Percentiles rank a stretch among this genome's conserved stretches.
These are phyloP conservation scores for Vigna hirtella DNA, from an alignment of 306 rosid species.

Conservation along the genomic window DNA sequence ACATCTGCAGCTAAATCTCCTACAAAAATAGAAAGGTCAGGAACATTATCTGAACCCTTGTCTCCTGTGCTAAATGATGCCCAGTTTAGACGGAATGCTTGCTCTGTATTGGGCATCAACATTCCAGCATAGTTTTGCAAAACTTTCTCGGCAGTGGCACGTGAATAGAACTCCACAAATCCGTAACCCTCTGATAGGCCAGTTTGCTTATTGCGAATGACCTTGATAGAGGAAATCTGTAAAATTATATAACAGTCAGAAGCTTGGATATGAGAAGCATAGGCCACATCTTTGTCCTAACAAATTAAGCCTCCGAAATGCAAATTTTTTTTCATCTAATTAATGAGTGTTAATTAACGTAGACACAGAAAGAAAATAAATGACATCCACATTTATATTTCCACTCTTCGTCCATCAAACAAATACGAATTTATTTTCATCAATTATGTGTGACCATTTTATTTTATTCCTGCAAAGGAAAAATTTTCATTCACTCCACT, in stretches of 20 bases:
- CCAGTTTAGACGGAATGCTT: slow-evolving; percentile 96
- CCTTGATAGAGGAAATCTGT: slow-evolving; percentile 83
- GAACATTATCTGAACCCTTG: slow-evolving; percentile 85
- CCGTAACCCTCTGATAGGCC: slow-evolving; percentile 97
- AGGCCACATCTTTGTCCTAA: slow-evolving; percentile 33
- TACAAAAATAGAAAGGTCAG: slow-evolving; percentile 98
- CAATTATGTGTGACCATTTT: neutral
- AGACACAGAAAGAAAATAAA: neutral
- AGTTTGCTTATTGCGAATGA: slow-evolving; percentile 90
- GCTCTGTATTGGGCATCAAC: slow-evolving; percentile 89
- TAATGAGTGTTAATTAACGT: slow-evolving; percentile 21
- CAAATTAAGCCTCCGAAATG: slow-evolving; percentile 30
- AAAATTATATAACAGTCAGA: slow-evolving; percentile 34
- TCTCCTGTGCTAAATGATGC: slow-evolving; percentile 94
- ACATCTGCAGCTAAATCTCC: slow-evolving; percentile 99
- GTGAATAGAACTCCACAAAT: slow-evolving; percentile 84
- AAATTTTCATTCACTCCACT: neutral
- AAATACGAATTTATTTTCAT: slow-evolving; percentile 20
- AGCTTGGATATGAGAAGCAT: slow-evolving; percentile 20
- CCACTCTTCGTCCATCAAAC: slow-evolving; percentile 24
- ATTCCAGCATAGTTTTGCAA: slow-evolving; percentile 75
- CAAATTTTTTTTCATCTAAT: neutral
- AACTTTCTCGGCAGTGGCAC: slow-evolving; percentile 86
- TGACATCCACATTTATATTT: slow-evolving; percentile 34
- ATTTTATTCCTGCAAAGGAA: slow-evolving; percentile 28